Evolutionary conservation across 2,329 filamentous ascomycete species (phyloP).

Genomic region (Pyrenophora graminea): DNA sequence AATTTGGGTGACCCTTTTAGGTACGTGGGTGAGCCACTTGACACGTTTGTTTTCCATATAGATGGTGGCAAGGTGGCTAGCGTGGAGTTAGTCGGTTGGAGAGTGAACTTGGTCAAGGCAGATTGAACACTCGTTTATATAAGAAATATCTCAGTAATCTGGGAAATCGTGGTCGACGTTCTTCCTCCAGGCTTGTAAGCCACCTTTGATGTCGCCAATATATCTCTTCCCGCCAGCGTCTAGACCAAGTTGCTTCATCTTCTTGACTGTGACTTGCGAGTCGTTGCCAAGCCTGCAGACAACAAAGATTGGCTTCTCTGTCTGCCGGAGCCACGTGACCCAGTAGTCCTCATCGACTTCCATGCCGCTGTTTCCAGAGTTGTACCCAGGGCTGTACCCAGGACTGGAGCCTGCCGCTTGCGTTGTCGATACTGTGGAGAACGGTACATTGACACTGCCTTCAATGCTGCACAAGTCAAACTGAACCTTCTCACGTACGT

Average conservation of each 20-base stretch:
- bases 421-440: constrained; percentile 57
- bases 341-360: constrained; percentile 27
- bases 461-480: constrained; percentile 78
- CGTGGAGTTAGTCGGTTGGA: constrained; percentile 25
- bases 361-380: constrained; percentile 6
- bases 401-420: constrained; percentile 2
- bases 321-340: constrained; percentile 33
- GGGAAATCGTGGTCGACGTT: constrained; percentile 66
- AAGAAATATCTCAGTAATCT: constrained; percentile 52
- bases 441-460: constrained; percentile 76
- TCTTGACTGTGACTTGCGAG: constrained; percentile 70
- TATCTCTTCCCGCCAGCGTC: constrained; percentile 59
- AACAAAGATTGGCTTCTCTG: constrained; percentile 64
- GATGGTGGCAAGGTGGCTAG: constrained; percentile 3
- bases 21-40: constrained; percentile 27
- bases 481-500: constrained; percentile 83
- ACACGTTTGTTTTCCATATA: constrained; percentile 23
- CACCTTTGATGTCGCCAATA: constrained; percentile 73
- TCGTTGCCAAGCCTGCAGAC: constrained; percentile 79
- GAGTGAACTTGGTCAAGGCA: constrained; percentile 11
- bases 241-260: constrained; percentile 65
- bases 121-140: neutral
- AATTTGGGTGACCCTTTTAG: constrained; percentile 22
- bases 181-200: constrained; percentile 72
- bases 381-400: too few species aligned